phyloP scores from a whole-genome alignment of 2,329 filamentous ascomycete genomes.

The Metarhizium humberi region DNA sequence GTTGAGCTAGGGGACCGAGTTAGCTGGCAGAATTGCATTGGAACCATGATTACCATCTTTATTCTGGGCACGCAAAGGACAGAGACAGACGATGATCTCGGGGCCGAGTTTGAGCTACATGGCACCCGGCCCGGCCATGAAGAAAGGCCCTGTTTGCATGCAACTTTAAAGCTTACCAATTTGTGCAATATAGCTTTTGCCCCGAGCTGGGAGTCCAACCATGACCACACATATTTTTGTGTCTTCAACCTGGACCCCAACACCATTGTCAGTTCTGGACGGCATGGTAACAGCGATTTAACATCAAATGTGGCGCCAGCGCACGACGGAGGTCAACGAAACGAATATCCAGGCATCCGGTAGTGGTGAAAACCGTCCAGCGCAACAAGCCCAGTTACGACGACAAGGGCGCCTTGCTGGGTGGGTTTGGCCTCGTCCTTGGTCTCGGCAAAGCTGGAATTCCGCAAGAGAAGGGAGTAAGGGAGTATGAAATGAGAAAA shows the following conservation, averaged over 20 bases:
- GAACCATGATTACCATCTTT: too few species aligned
- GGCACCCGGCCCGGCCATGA: too few species aligned
- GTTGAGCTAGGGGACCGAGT: constrained; percentile 51
- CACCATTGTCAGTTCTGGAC: constrained; percentile 46
- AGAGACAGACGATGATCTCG: too few species aligned
- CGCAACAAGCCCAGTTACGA: background rate
- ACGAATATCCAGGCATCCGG: constrained; percentile 4
- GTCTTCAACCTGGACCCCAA: constrained; percentile 83
- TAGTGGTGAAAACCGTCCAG: background rate
- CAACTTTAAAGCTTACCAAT: constrained; percentile 59
- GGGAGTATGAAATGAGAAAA: background rate
- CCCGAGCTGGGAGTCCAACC: constrained; percentile 90
- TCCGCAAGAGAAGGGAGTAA: background rate
- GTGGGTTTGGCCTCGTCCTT: background rate
- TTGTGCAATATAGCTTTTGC: constrained; percentile 95
- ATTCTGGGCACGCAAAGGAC: too few species aligned
- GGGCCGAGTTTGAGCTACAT: too few species aligned
- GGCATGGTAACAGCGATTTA: constrained; percentile 26
- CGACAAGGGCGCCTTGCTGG: background rate
- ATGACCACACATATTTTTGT: constrained; percentile 97
- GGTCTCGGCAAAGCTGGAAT: background rate
- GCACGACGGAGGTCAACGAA: constrained; percentile 7
- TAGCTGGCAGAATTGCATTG: background rate
- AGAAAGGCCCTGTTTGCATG: background rate
- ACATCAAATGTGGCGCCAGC: constrained; percentile 7